These are phyloP conservation scores for Wilhelminamyces savonicus DNA, from an alignment of 805 yeast species.

Conservation along the genomic window DNA sequence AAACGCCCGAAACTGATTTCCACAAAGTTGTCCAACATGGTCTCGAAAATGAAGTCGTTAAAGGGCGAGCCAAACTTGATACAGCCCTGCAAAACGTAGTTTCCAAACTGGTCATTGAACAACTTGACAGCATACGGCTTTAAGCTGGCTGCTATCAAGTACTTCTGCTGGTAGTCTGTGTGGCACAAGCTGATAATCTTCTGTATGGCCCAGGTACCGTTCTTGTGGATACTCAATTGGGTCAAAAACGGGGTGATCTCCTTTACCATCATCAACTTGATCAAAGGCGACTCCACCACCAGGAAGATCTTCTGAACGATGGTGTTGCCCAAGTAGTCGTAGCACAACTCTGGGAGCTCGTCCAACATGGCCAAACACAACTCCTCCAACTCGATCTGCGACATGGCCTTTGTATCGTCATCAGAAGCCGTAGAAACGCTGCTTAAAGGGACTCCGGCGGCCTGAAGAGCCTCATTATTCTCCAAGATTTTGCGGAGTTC, in stretches of 20 bases:
- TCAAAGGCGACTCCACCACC: slow-evolving; percentile 52
- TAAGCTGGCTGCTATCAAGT: slow-evolving; percentile 61
- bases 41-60: slow-evolving; percentile 84
- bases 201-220: slow-evolving; percentile 99
- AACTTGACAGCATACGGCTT: slow-evolving; percentile 78
- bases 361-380: slow-evolving; percentile 76
- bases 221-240: slow-evolving; percentile 91
- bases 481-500: slow-evolving; percentile 68
- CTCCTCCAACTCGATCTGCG: slow-evolving; percentile 68
- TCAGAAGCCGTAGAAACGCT: not conserved
- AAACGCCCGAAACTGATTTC: slow-evolving; percentile 82
- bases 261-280: slow-evolving; percentile 77
- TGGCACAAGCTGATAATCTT: slow-evolving; percentile 72
- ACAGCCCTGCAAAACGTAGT: slow-evolving; percentile 93
- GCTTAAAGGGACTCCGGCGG: slow-evolving; percentile 2
- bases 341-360: slow-evolving; percentile 84
- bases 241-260: slow-evolving; percentile 74
- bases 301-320: slow-evolving; percentile 89
- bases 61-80: slow-evolving; percentile 84
- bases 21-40: slow-evolving; percentile 70
- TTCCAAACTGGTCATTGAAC: slow-evolving; percentile 94
- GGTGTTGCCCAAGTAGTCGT: slow-evolving; percentile 93
- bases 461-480: slow-evolving; percentile 17
- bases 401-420: slow-evolving; percentile 33
- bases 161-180: slow-evolving; percentile 42